Conservation (phyloP, 1,139 yeast genomes). For the Torulaspora globosa region DNA sequence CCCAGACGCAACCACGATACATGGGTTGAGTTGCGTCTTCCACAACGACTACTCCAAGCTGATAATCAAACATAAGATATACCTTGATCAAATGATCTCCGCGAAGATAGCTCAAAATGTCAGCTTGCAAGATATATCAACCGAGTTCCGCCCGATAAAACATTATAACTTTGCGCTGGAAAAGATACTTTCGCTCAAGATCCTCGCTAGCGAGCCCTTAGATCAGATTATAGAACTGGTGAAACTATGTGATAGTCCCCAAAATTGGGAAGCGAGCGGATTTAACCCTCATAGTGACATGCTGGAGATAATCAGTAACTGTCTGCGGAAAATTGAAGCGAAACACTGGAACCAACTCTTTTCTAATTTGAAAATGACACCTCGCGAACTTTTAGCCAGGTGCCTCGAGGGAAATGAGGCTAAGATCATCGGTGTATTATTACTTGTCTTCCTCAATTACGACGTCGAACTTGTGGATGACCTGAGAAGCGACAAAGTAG, state of each 20-base stretch:
- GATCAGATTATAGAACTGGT: conserved; percentile 47
- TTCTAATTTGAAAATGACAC: conserved; percentile 38
- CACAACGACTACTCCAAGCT: conserved; percentile 21
- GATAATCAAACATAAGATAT: conserved; percentile 28
- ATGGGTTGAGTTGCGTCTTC: conserved; percentile 28
- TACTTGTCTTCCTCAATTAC: conserved; percentile 47
- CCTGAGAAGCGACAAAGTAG: conserved; percentile 18
- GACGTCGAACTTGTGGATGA: conserved; percentile 24
- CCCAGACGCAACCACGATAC: conserved; percentile 30
- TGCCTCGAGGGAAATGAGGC: conserved; percentile 43
- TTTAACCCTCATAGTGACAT: conserved; percentile 33
- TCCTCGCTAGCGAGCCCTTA: conserved; percentile 44
- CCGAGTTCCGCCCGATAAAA: conserved; percentile 22
- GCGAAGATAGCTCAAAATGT: conserved; percentile 19
- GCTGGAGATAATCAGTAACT: conserved; percentile 51
- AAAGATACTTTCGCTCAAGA: conserved; percentile 35
- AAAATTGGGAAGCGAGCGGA: conserved; percentile 10
- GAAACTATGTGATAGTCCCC: conserved; percentile 26
- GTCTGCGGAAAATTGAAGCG: conserved; percentile 63
- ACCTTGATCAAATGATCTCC: conserved; percentile 31
- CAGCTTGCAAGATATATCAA: conserved; percentile 21
- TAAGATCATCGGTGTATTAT: conserved; percentile 43
- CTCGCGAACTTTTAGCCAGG: conserved; percentile 40
- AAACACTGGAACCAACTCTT: conserved; percentile 58
- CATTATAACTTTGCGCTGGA: conserved; percentile 35